These are phyloP conservation scores for Solanum okadae DNA, from an alignment of 257 asterid genomes.

Conservation along the genomic window DNA sequence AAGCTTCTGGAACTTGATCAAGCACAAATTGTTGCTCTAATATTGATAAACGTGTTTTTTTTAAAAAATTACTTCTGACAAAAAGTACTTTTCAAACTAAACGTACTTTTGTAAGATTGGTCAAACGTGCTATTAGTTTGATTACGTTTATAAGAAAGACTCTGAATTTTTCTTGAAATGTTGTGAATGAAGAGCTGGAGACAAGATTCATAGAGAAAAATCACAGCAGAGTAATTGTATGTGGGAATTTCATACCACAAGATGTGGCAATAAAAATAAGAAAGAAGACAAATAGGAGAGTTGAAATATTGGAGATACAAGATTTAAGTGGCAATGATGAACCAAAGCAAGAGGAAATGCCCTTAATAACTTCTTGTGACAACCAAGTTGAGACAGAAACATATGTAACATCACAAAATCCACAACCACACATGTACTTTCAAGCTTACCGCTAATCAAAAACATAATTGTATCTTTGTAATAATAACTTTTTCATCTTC, in stretches of 20 bases:
- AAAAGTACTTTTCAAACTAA: neutral
- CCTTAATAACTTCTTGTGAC: neutral
- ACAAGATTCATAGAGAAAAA: conserved; percentile 7
- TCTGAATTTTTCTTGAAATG: neutral
- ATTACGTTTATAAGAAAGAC: neutral
- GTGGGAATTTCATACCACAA: conserved; percentile 12
- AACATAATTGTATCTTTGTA: neutral
- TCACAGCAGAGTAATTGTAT: conserved; percentile 7
- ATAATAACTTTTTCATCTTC: neutral
- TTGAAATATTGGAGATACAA: conserved; percentile 7
- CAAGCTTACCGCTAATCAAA: neutral
- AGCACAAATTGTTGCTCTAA: neutral
- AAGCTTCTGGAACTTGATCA: neutral
- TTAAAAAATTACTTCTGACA: no score
- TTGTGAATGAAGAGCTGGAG: neutral
- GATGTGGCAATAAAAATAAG: conserved; percentile 9
- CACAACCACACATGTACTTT: neutral
- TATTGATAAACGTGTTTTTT: neutral
- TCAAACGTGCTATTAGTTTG: neutral
- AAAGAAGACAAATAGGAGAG: conserved; percentile 10
- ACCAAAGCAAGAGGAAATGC: neutral
- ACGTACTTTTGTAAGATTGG: neutral
- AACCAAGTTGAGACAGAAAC: neutral
- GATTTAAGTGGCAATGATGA: neutral
- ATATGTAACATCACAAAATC: neutral